phyloP scores from a whole-genome alignment of 495 filamentous ascomycete species.

The Cairneyella variabilis region DNA sequence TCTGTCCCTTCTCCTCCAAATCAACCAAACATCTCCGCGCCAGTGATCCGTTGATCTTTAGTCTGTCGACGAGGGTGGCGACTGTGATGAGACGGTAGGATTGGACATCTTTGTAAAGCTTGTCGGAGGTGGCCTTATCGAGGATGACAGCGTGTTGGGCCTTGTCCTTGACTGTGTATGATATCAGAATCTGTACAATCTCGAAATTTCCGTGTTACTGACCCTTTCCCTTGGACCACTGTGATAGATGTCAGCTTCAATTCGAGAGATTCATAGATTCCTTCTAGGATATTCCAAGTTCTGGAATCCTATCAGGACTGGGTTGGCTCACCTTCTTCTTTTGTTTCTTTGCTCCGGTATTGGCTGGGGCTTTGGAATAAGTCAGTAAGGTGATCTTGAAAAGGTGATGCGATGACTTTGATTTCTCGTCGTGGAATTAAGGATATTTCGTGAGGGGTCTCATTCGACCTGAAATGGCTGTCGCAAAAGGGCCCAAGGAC shows the following conservation, averaged over 20 bases:
- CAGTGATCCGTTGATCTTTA: slow-evolving; percentile 99
- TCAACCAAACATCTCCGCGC: slow-evolving; percentile 86
- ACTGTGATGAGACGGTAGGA: slow-evolving; percentile 99
- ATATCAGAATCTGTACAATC: slow-evolving; percentile 19
- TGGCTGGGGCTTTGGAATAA: slow-evolving; percentile 59
- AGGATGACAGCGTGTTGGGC: slow-evolving; percentile 90
- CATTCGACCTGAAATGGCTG: too few relatives aligned
- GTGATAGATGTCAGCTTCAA: slow-evolving; percentile 30
- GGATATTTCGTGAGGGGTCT: too few relatives aligned
- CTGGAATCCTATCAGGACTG: neutral
- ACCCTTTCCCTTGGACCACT: slow-evolving; percentile 99
- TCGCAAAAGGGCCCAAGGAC: too few relatives aligned
- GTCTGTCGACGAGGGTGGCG: slow-evolving; percentile 94
- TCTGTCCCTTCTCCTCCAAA: slow-evolving; percentile 95
- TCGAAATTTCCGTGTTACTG: slow-evolving; percentile 33
- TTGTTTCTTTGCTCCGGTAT: slow-evolving; percentile 90
- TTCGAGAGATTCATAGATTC: neutral
- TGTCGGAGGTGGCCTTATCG: slow-evolving; percentile 76
- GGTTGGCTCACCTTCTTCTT: slow-evolving; percentile 62
- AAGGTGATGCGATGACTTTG: neutral
- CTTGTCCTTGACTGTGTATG: slow-evolving; percentile 95
- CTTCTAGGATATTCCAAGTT: neutral
- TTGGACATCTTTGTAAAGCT: slow-evolving; percentile 98
- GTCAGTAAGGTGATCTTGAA: slow-evolving; percentile 6
- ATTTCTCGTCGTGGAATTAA: neutral